Evolutionary conservation across 1,139 yeast genomes (phyloP), one percentile per base, ranked within the genome.

Genomic region (Eremothecium gossypii): DNA sequence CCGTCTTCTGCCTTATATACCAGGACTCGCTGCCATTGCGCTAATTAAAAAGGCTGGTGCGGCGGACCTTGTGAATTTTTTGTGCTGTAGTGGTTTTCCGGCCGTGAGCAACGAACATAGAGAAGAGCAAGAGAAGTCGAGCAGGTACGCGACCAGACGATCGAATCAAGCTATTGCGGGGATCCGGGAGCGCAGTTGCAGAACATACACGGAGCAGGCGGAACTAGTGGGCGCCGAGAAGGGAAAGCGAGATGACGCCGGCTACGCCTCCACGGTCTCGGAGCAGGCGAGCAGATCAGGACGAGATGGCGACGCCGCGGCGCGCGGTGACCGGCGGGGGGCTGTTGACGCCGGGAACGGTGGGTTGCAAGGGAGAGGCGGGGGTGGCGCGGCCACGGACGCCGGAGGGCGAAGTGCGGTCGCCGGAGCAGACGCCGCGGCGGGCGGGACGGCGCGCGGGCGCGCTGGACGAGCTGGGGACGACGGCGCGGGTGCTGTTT

Each of bases 191-290:
- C 23, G 23, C 23, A 17, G 23, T 17, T 17, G 23, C 23, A 17
- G 23, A 17, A 17, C 23, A 17, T 17, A 17, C 23, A 17, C 23
- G 23, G 23, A 17, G 23, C 23, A 17, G 23, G 23, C 23, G 23
- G 23, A 17, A 17, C 23, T 17, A 17, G 23, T 6, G 23, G 23
- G 23, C 6, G 23, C 23, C 6, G 23, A 3, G 23, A 17, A 17
- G 23, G 41, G 34, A 13, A 10, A 33, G 10, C 11, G 40, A 10
- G 11, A 52, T 53, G 57, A 47, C 54, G 27, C 61, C 61, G 9
- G 52, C 60, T 13, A 57, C 61, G 8, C 61, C 61, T 28, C 61
- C 63, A n/a, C 47, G 57, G 37, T 55, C 61, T 2, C 51, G 60
- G 35, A 47, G 46, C 28, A 44, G 44, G 29, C 30, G 45, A 35